Evolutionary conservation across 345 rosid species (phyloP).

Genomic region (Aquilaria malaccensis): DNA sequence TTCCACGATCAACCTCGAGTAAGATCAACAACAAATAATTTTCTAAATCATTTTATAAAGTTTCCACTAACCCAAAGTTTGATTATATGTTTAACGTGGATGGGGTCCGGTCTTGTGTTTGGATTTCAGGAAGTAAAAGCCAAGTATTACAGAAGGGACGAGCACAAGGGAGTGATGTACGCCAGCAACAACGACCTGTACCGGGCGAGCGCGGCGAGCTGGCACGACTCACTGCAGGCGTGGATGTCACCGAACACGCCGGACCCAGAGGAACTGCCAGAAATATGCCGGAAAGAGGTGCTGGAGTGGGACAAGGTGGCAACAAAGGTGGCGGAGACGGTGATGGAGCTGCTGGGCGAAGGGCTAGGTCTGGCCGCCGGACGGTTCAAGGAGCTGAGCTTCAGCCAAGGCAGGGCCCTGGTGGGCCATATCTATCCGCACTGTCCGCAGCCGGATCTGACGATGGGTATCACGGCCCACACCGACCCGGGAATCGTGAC

Average conservation of each 20-base stretch:
- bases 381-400: constrained; percentile 14
- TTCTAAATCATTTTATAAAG: too few relatives aligned
- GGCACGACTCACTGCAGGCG: constrained; percentile 8
- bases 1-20: constrained; percentile 16
- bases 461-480: constrained; percentile 17
- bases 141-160: constrained; percentile 15
- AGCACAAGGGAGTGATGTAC: constrained; percentile 9
- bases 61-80: too few relatives aligned
- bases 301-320: constrained; percentile 13
- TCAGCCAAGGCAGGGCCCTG: constrained; percentile 3
- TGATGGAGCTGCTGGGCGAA: constrained; percentile 20
- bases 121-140: constrained; percentile 6
- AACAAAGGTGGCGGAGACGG: constrained; percentile 11
- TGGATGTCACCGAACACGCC: constrained; percentile 6
- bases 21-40: too few relatives aligned
- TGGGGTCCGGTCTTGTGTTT: too few relatives aligned
- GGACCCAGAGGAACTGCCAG: constrained; percentile 13
- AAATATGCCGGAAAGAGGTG: constrained; percentile 15
- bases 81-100: too few relatives aligned
- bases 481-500: constrained; percentile 17
- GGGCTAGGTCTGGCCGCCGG: constrained; percentile 14
- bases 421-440: constrained; percentile 12
- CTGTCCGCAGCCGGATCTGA: constrained; percentile 20
- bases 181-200: constrained; percentile 20
- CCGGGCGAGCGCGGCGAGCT: constrained; percentile 5